These are phyloP conservation scores for Penicillium thymicola DNA, from an alignment of 2,329 filamentous ascomycete genomes.

Conservation along the genomic window DNA sequence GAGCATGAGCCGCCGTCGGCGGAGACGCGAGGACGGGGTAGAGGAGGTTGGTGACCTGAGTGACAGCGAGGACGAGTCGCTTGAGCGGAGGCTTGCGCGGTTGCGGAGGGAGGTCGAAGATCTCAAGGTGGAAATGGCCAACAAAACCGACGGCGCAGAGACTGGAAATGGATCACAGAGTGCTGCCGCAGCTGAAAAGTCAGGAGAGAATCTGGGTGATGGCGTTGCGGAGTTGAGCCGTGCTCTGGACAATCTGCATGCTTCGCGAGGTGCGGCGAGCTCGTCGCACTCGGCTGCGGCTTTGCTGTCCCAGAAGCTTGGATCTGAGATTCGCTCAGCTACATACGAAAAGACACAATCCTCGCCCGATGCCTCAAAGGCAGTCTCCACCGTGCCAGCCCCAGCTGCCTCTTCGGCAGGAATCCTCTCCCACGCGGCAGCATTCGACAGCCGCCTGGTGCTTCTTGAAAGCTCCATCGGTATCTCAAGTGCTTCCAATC, in stretches of 20 bases:
- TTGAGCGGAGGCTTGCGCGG: constrained; percentile 76
- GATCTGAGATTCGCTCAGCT: constrained; percentile 10
- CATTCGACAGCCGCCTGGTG: constrained; percentile 79
- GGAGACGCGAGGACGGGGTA: constrained; percentile 44
- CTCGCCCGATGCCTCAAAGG: constrained; percentile 3
- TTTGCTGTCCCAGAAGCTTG: constrained; percentile 35
- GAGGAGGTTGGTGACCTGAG: constrained; percentile 71
- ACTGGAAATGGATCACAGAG: neutral
- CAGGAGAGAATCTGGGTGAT: constrained; percentile 47
- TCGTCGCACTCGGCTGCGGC: constrained; percentile 35
- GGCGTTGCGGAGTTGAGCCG: constrained; percentile 67
- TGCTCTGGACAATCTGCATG: constrained; percentile 64
- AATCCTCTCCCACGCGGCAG: constrained; percentile 72
- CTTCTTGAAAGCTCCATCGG: constrained; percentile 79
- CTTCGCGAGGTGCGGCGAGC: constrained; percentile 23
- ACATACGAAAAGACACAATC: constrained; percentile 4
- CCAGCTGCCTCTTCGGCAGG: constrained; percentile 38
- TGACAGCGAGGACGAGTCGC: constrained; percentile 72
- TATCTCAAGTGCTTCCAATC: constrained; percentile 65
- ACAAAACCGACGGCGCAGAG: constrained; percentile 52
- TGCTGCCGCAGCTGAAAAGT: constrained; percentile 39
- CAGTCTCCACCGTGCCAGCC: constrained; percentile 10
- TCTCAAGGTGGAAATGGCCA: constrained; percentile 54
- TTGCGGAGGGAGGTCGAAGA: constrained; percentile 80
- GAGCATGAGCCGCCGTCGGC: constrained; percentile 52